phyloP scores from a whole-genome alignment of 306 rosid genomes.

The Bauhinia variegata region DNA sequence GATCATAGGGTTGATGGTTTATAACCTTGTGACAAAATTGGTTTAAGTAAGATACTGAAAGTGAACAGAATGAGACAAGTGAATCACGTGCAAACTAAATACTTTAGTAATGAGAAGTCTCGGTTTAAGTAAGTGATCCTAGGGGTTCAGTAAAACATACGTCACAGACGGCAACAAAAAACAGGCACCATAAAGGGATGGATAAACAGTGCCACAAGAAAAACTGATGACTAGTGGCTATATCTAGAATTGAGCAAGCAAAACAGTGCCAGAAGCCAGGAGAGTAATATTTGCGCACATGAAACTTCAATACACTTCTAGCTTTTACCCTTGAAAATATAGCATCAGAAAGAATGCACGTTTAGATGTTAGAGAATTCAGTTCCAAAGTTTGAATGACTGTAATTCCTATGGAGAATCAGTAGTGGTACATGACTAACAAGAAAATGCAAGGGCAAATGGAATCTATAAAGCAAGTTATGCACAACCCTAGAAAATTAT shows the following conservation, averaged over 20 bases:
- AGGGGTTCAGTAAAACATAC: too few relatives aligned
- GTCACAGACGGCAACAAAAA: too few relatives aligned
- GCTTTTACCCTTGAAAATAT: neutral
- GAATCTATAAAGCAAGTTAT: constrained; percentile 11
- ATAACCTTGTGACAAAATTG: constrained; percentile 70
- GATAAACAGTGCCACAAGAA: too few relatives aligned
- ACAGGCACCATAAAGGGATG: too few relatives aligned
- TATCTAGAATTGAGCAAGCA: too few relatives aligned
- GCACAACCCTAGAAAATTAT: too few relatives aligned
- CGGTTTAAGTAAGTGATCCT: constrained; percentile 10
- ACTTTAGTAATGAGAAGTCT: constrained; percentile 14
- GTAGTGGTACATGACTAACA: constrained; percentile 13
- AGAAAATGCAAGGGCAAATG: neutral
- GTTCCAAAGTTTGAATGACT: neutral
- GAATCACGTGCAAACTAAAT: constrained; percentile 14
- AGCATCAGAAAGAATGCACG: neutral
- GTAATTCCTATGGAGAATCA: constrained; percentile 2
- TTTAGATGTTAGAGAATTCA: neutral
- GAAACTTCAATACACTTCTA: constrained; percentile 8
- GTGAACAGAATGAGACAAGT: constrained; percentile 29
- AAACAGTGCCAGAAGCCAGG: neutral
- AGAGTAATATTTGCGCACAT: neutral
- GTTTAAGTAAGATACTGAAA: constrained; percentile 35
- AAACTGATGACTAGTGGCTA: neutral
- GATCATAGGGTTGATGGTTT: constrained; percentile 97